Conservation (phyloP, 1,284 basidiomycete species). For the Mrakiaceae sp. region DNA sequence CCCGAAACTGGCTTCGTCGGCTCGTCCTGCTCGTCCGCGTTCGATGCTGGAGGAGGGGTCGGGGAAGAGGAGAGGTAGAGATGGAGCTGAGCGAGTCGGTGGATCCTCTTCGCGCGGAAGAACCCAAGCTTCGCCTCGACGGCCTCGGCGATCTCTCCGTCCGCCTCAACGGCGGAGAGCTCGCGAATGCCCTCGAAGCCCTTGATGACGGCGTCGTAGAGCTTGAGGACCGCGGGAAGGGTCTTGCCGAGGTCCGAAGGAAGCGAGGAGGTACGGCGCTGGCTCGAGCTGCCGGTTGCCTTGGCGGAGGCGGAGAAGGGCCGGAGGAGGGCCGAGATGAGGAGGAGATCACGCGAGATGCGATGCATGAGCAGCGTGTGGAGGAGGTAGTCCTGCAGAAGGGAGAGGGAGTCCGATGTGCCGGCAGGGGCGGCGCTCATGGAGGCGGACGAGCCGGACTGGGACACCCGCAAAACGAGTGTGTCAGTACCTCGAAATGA, state of each 20-base stretch:
- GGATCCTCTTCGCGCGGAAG: conserved; percentile 53
- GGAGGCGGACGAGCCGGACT: conserved; percentile 30
- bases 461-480: neutral
- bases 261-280: conserved; percentile 27
- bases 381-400: conserved; percentile 73
- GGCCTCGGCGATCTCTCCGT: conserved; percentile 61
- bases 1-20: neutral
- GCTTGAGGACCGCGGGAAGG: conserved; percentile 68
- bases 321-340: conserved; percentile 52
- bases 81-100: conserved; percentile 33
- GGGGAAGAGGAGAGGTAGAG: conserved; percentile 30
- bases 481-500: neutral
- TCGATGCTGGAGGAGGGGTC: conserved; percentile 24
- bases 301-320: conserved; percentile 31
- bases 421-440: conserved; percentile 18
- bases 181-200: conserved; percentile 68
- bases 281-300: conserved; percentile 22
- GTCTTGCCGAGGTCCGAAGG: conserved; percentile 35
- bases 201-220: conserved; percentile 74
- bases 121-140: conserved; percentile 63
- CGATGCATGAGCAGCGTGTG: conserved; percentile 76
- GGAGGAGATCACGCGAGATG: conserved; percentile 75
- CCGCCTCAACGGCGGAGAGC: conserved; percentile 75
- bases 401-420: conserved; percentile 43
- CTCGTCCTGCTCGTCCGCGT: neutral